phyloP scores from a whole-genome alignment of 2,329 filamentous ascomycete species.

The Colletotrichum eremochloae region DNA sequence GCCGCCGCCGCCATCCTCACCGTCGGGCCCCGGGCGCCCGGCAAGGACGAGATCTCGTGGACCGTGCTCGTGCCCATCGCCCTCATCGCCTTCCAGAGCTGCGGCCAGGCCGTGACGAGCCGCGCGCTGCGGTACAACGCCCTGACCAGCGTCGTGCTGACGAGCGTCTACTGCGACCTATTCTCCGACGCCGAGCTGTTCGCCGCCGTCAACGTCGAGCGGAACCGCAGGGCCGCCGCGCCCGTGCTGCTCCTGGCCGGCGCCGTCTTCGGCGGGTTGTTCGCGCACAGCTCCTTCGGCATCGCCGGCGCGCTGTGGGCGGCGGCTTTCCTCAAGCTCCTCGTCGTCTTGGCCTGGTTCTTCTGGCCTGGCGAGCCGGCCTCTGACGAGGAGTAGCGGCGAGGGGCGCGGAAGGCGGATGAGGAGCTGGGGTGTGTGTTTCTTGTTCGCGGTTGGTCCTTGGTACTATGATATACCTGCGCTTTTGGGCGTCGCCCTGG shows the following conservation, averaged over 20 bases:
- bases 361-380: conserved; percentile 67
- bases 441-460: neutral
- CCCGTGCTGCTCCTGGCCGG: conserved; percentile 64
- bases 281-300: conserved; percentile 62
- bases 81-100: conserved; percentile 81
- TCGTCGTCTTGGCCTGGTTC: conserved; percentile 70
- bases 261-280: conserved; percentile 63
- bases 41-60: conserved; percentile 65
- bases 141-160: conserved; percentile 83
- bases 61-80: conserved; percentile 75
- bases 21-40: conserved; percentile 56
- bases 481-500: neutral
- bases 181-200: conserved; percentile 74
- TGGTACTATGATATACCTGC: neutral
- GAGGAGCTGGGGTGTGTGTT: neutral
- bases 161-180: conserved; percentile 85
- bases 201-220: conserved; percentile 58
- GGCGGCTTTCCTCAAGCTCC: conserved; percentile 68
- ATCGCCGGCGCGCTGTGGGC: conserved; percentile 70
- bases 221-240: conserved; percentile 65
- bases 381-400: conserved; percentile 47
- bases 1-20: conserved; percentile 60
- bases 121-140: conserved; percentile 77
- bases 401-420: neutral
- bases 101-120: conserved; percentile 82